Conservation (phyloP, 495 filamentous ascomycete genomes). For the Parmelia sp. region DNA sequence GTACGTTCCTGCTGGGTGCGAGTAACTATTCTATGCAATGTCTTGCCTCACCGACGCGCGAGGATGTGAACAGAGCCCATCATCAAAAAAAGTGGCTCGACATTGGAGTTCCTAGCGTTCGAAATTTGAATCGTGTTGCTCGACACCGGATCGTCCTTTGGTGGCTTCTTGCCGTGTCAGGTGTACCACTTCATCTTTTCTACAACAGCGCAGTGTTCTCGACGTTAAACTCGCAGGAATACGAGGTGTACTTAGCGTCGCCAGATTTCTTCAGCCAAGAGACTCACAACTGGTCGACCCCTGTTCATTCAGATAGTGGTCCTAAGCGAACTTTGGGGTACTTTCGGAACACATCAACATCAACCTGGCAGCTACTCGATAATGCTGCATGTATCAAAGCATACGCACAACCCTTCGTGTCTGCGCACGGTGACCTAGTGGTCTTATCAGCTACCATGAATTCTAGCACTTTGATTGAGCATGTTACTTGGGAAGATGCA, state of each 20-base stretch:
- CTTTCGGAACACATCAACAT: neutral
- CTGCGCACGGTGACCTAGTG: neutral
- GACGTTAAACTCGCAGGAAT: neutral
- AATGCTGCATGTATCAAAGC: neutral
- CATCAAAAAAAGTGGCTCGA: constrained; percentile 28
- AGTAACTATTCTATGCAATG: constrained; percentile 36
- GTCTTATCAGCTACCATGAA: neutral
- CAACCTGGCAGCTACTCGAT: neutral
- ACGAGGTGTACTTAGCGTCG: neutral
- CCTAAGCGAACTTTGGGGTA: neutral
- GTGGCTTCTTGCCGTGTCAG: constrained; percentile 11
- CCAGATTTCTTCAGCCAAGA: neutral
- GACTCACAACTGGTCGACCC: neutral
- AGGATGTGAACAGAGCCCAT: constrained; percentile 39
- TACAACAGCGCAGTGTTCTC: constrained; percentile 8
- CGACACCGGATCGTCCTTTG: constrained; percentile 7
- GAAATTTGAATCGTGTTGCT: constrained; percentile 14
- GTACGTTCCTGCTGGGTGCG: constrained; percentile 36
- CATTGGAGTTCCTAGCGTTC: constrained; percentile 21
- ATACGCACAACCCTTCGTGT: neutral
- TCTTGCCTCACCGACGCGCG: constrained; percentile 27
- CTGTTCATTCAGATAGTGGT: neutral
- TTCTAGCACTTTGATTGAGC: neutral
- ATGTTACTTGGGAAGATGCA: neutral
- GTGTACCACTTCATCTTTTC: constrained; percentile 16